These are phyloP conservation scores for Vitis hybrid DNA, from an alignment of 177 flowering plant genomes.

Conservation along the genomic window DNA sequence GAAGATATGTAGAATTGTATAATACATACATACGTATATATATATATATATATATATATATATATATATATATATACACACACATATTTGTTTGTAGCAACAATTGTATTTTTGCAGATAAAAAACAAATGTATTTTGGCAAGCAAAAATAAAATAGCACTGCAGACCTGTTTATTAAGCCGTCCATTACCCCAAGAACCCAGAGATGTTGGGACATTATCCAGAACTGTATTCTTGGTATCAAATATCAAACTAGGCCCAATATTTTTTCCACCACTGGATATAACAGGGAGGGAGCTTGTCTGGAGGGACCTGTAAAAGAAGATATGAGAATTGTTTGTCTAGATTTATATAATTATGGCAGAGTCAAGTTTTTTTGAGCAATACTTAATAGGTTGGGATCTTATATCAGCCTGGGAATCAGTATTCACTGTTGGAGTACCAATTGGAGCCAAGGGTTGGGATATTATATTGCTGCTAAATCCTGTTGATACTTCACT, in stretches of 20 bases:
- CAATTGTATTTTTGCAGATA: background rate
- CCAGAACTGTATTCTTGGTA: slow-evolving; percentile 42
- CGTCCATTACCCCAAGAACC: slow-evolving; percentile 60
- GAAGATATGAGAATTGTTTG: slow-evolving; percentile 10
- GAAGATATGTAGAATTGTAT: too few species aligned
- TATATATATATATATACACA: too few species aligned
- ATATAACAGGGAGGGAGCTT: slow-evolving; percentile 29
- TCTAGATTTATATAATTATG: background rate
- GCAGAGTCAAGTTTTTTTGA: background rate
- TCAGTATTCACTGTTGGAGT: slow-evolving; percentile 66
- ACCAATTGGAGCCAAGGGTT: slow-evolving; percentile 78
- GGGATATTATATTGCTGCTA: slow-evolving; percentile 36
- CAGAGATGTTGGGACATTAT: slow-evolving; percentile 50
- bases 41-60: too few species aligned
- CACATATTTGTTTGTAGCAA: too few species aligned
- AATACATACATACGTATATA: too few species aligned
- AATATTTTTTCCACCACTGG: slow-evolving; percentile 40
- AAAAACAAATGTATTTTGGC: background rate
- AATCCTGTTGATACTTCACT: slow-evolving; percentile 50
- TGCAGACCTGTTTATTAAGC: slow-evolving; percentile 63
- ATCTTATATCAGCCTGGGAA: slow-evolving; percentile 41
- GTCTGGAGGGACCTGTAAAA: slow-evolving; percentile 51
- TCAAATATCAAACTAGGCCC: slow-evolving; percentile 50
- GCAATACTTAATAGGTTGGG: slow-evolving; percentile 51
- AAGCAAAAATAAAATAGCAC: background rate